Percentiles rank a stretch among this genome's conserved stretches.
phyloP scores from a whole-genome alignment of 1,139 yeast species.

The Taiozyma onychis region DNA sequence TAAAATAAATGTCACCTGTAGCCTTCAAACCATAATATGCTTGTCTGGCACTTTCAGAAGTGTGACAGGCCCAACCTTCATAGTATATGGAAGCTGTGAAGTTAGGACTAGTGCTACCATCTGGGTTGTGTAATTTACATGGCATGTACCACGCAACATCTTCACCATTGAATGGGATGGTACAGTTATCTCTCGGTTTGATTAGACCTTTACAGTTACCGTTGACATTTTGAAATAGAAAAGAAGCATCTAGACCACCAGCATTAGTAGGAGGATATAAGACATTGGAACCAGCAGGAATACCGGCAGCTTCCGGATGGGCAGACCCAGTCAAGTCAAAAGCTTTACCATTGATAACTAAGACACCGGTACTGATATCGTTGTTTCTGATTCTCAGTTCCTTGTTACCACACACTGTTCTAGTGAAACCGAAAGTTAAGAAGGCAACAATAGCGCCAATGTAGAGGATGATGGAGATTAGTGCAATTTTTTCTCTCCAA shows the following conservation, averaged over 20 bases:
- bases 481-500: slow-evolving; percentile 93
- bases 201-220: slow-evolving; percentile 86
- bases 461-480: slow-evolving; percentile 67
- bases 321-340: slow-evolving; percentile 63
- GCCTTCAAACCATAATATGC: slow-evolving; percentile 57
- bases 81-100: slow-evolving; percentile 52
- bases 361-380: slow-evolving; percentile 51
- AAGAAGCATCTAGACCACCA: slow-evolving; percentile 86
- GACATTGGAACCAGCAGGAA: slow-evolving; percentile 58
- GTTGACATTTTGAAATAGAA: slow-evolving; percentile 90
- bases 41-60: slow-evolving; percentile 60
- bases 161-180: slow-evolving; percentile 61
- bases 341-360: slow-evolving; percentile 78
- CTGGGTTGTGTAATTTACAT: slow-evolving; percentile 63
- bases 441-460: slow-evolving; percentile 79
- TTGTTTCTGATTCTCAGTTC: slow-evolving; percentile 49
- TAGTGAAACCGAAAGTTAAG: slow-evolving; percentile 87
- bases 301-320: slow-evolving; percentile 82
- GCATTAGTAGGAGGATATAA: slow-evolving; percentile 83
- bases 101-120: slow-evolving; percentile 66
- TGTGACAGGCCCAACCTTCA: slow-evolving; percentile 90
- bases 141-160: slow-evolving; percentile 95
- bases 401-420: slow-evolving; percentile 65
- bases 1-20: slow-evolving; percentile 74
- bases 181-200: slow-evolving; percentile 61